phyloP scores from a whole-genome alignment of 75 land plant genomes.

The Cryptomeria japonica region DNA sequence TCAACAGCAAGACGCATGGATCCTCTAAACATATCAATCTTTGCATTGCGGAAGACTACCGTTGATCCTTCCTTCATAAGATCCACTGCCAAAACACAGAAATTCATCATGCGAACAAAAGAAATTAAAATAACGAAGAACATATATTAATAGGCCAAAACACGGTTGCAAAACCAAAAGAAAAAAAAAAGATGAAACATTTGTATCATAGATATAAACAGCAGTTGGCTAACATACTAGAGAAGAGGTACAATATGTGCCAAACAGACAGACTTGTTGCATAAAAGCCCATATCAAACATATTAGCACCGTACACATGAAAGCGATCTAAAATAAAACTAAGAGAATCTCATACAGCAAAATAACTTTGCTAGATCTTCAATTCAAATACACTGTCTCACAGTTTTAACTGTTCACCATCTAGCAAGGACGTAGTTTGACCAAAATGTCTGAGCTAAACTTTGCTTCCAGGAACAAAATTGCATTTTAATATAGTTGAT shows the following conservation, averaged over 20 bases:
- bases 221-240: not conserved
- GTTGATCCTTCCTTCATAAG: conserved; percentile 68
- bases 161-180: not conserved
- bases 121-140: not conserved
- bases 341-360: not conserved
- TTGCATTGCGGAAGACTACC: conserved; percentile 72
- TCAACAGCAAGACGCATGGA: conserved; percentile 83
- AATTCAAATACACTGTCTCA: not conserved
- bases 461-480: not conserved
- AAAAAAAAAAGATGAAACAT: not conserved
- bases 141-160: not conserved
- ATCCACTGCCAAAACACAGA: conserved; percentile 45
- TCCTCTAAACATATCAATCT: conserved; percentile 88
- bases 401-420: not conserved
- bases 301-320: not conserved
- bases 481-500: not conserved
- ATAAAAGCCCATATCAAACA: too few species aligned
- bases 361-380: not conserved
- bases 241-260: not conserved
- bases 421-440: not conserved
- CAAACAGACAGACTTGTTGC: not conserved
- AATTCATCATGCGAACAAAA: not conserved
- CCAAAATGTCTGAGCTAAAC: not conserved
- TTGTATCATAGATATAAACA: not conserved
- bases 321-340: not conserved